Evolutionary conservation across 78 protist genomes (phyloP).

Genomic region (Dictyostelium purpureum): DNA sequence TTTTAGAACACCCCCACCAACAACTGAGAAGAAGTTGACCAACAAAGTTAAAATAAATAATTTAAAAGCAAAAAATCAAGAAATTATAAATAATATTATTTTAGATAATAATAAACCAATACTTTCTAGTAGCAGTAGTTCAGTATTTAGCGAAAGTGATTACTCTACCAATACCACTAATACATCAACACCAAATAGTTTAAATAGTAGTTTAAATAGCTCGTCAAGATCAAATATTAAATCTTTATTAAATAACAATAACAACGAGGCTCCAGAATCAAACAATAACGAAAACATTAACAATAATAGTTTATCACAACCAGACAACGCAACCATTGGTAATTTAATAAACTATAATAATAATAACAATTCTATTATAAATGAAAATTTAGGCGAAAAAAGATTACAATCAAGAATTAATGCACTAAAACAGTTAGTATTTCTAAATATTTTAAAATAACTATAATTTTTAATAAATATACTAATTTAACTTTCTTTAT

Average conservation of each 20-base stretch:
- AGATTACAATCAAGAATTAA: not conserved
- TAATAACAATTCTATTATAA: not conserved
- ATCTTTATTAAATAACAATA: not conserved
- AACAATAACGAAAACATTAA: not conserved
- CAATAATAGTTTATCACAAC: no score
- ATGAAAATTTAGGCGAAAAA: not conserved
- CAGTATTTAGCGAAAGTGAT: no score
- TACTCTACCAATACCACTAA: no score
- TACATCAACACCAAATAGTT: not conserved
- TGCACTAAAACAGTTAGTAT: not conserved
- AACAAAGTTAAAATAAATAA: not conserved
- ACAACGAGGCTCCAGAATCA: not conserved
- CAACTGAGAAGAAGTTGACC: not conserved
- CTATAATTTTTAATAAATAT: no score
- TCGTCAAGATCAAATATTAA: not conserved
- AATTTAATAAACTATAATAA: not conserved
- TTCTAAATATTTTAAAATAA: no score
- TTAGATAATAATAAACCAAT: not conserved
- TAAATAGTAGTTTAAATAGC: constrained; percentile 5
- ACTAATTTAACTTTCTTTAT: no score
- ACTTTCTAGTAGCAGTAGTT: no score
- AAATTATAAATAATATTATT: not conserved
- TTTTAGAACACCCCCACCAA: not conserved
- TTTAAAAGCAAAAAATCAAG: constrained; percentile 5
- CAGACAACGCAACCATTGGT: no score